Evolutionary conservation across 345 rosid genomes (phyloP), one percentile per base, ranked within the genome.

Genomic region (Populus pruinosa): DNA sequence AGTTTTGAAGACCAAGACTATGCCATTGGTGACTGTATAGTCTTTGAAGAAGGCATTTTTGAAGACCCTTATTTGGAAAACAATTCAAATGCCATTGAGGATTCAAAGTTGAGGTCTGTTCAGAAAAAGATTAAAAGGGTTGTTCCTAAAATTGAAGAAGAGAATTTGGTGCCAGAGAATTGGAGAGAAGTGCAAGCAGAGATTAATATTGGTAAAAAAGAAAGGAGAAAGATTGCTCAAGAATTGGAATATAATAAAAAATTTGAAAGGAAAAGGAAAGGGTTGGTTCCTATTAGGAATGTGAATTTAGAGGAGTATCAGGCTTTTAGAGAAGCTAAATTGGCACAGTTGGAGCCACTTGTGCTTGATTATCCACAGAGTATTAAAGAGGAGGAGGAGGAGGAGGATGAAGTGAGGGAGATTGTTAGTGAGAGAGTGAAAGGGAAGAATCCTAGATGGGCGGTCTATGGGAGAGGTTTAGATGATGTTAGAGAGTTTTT

Each of bases 401-500:
- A 72, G 59, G 77, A 71, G 71, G 69, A 9, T 55, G 85, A 70
- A 50, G 59, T 53, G 56, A 73, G 38, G 47, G 31, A 33, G 43
- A 38, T 67, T 79, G 59, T 69, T 70, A 80, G 80, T 68, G 90
- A 89, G 80, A 87, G 97, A 53, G 91, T 83, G 68, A 86, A 84
- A 3, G 93, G 97, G 1, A 92, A 85, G 89, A 91, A 92, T 71
- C 97, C 99, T 6, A 93, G 91, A 78, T 90, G 97, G 97, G 99
- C 93, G 0, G 99, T 93, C 59, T 95, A 92, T 71, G 98, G 99
- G 27, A 90, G 75, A 80, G 96, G 99, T 20, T 87, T 95, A 77
- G 97, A 93, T 55, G 92, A 95, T 75, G 90, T 95, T 67, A 73
- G 88, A 5, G 87, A 87, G 50, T 91, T 93, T 55, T 90, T 95